Evolutionary conservation across 768 basidiomycete genomes (phyloP), one percentile per base, ranked within the genome.

Genomic region (Cyathus striatus): DNA sequence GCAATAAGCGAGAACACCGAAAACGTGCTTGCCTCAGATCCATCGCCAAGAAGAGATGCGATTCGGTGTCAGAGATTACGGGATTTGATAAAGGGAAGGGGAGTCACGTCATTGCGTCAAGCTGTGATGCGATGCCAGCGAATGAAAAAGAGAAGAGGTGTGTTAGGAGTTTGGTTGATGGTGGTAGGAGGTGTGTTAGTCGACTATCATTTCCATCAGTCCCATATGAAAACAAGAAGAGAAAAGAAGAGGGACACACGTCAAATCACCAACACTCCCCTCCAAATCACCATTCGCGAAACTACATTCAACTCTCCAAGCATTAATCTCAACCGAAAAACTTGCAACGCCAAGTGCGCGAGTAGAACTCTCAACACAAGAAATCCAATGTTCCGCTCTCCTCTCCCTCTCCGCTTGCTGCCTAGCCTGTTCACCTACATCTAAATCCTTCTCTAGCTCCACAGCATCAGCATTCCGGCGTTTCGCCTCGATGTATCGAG

Each of bases 71-170:
- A n/a, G n/a, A n/a, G n/a, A n/a, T n/a, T n/a, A n/a, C n/a, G n/a
- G n/a, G n/a, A n/a, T n/a, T n/a, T n/a, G n/a, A n/a, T n/a, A n/a
- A n/a, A n/a, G n/a, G n/a, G n/a, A n/a, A n/a, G n/a, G n/a, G n/a
- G n/a, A n/a, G n/a, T n/a, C n/a, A n/a, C n/a, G n/a, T n/a, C n/a
- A n/a, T n/a, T n/a, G n/a, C n/a, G n/a, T n/a, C n/a, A n/a, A n/a
- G n/a, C n/a, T n/a, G n/a, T n/a, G n/a, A n/a, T n/a, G 83, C 78
- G 38, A 86, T 77, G 52, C 93, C 74, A 71, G 92, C 90, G 58
- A 86, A 91, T 0, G 86, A 76, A 22, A 93, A 67, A 37, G 86
- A 79, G 64, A 90, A 85, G 52, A 90, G 81, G 32, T 77, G 82
- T 46, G 87, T 81, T 38, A 84, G 78, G 38, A 81, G 70, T 27